These are phyloP conservation scores for Suillus luteus DNA, from an alignment of 768 basidiomycete species.

Conservation along the genomic window DNA sequence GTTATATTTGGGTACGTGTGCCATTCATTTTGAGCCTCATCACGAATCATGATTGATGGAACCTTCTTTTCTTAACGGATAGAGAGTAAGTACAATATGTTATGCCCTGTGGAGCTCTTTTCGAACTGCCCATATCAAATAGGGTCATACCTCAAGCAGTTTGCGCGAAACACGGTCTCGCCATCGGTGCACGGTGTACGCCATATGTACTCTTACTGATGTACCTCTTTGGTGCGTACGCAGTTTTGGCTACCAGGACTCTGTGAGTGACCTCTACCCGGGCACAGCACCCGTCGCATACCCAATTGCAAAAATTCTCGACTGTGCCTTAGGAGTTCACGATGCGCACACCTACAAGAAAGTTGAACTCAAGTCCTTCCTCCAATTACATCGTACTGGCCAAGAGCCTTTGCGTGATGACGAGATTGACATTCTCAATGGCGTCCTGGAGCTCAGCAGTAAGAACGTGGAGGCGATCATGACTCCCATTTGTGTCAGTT, in stretches of 20 bases:
- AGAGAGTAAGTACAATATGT: not conserved
- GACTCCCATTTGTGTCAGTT: constrained; percentile 69
- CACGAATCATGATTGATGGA: not conserved
- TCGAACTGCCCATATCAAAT: constrained; percentile 8
- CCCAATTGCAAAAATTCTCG: constrained; percentile 71
- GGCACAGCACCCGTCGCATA: constrained; percentile 72
- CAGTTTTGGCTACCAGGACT: constrained; percentile 12
- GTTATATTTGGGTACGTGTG: constrained; percentile 78
- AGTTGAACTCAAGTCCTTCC: constrained; percentile 75
- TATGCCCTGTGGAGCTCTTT: not conserved
- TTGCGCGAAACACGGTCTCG: constrained; percentile 74
- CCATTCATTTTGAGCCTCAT: not conserved
- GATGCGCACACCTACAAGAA: constrained; percentile 81
- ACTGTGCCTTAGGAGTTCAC: constrained; percentile 72
- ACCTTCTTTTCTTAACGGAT: not conserved
- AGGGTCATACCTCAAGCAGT: constrained; percentile 76
- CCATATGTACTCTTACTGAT: constrained; percentile 75
- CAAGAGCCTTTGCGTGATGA: constrained; percentile 77
- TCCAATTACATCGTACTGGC: constrained; percentile 77
- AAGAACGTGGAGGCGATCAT: constrained; percentile 79
- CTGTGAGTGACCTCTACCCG: not conserved
- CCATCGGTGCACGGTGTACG: constrained; percentile 76
- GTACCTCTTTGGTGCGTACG: constrained; percentile 50
- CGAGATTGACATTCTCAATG: constrained; percentile 79
- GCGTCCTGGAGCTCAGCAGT: constrained; percentile 76